Evolutionary conservation across 139 green algal species (phyloP).

Genomic region (Edaphochlamys debaryana): DNA sequence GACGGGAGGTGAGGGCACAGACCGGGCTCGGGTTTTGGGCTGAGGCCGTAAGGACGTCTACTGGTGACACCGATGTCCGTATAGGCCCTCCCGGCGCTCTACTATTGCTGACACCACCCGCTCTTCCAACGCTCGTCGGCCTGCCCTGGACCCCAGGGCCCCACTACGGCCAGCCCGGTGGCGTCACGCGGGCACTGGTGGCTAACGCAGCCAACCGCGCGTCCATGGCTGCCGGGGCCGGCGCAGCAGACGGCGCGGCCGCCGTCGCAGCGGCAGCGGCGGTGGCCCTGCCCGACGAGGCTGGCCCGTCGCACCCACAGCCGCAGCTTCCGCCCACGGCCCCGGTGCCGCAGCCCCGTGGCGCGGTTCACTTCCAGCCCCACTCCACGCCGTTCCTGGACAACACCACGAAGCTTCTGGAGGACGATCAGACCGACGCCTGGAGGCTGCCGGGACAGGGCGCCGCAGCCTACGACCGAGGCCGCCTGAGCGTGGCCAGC

Average conservation of each 20-base stretch:
- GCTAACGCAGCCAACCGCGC: not conserved
- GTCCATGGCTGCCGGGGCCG: too few species aligned
- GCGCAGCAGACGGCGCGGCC: not conserved
- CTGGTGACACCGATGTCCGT: too few species aligned
- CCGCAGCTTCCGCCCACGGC: not conserved
- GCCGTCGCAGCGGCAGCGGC: conserved; percentile 20
- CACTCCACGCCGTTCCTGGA: conserved; percentile 15
- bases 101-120: too few species aligned
- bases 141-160: not conserved
- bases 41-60: too few species aligned
- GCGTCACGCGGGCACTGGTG: not conserved
- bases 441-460: conserved; percentile 3
- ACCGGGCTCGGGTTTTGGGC: too few species aligned
- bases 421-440: conserved; percentile 20
- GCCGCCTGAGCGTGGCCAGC: conserved; percentile 45
- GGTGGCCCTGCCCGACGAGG: conserved; percentile 50
- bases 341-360: not conserved
- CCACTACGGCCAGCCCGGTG: not conserved
- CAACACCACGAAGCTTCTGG: conserved; percentile 56
- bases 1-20: conserved; percentile 18
- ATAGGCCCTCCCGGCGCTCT: too few species aligned
- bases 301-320: not conserved
- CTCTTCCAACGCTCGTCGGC: not conserved
- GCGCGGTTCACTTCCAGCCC: not conserved
- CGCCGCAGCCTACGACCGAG: not conserved